These are phyloP conservation scores for Claviceps sp. DNA, from an alignment of 2,329 filamentous ascomycete genomes.

Conservation along the genomic window DNA sequence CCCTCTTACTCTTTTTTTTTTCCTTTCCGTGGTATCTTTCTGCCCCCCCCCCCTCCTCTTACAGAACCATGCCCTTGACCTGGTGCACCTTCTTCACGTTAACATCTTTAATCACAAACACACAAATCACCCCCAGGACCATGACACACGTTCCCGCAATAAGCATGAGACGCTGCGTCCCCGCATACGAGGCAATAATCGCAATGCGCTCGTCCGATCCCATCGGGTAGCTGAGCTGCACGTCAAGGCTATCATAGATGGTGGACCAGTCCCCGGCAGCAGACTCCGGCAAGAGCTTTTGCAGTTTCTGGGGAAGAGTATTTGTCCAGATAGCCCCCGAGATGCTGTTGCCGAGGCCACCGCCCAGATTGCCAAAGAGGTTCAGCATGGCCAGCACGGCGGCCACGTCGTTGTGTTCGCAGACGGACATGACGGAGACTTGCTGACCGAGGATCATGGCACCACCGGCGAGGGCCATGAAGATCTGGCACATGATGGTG, in stretches of 20 bases:
- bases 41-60: background rate
- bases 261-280: background rate
- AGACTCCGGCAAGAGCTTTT: background rate
- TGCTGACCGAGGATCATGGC: slow-evolving; percentile 42
- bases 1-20: background rate
- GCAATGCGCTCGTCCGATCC: background rate
- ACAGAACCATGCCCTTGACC: background rate
- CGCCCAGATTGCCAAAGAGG: slow-evolving; percentile 30
- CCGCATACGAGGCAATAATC: background rate
- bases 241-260: slow-evolving; percentile 2
- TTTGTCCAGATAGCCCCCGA: slow-evolving; percentile 30
- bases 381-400: slow-evolving; percentile 31
- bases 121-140: background rate
- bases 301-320: slow-evolving; percentile 15
- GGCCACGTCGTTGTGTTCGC: slow-evolving; percentile 40
- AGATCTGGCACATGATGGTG: slow-evolving; percentile 39
- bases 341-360: slow-evolving; percentile 30
- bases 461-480: slow-evolving; percentile 38
- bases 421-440: slow-evolving; percentile 43
- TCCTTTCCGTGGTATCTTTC: background rate
- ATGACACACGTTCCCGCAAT: background rate
- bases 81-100: slow-evolving; percentile 2
- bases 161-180: background rate
- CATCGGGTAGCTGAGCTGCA: background rate
- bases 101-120: background rate